Base-by-base conservation (phyloP, 306 rosid species). In the Fragaria iinumae region DNA sequence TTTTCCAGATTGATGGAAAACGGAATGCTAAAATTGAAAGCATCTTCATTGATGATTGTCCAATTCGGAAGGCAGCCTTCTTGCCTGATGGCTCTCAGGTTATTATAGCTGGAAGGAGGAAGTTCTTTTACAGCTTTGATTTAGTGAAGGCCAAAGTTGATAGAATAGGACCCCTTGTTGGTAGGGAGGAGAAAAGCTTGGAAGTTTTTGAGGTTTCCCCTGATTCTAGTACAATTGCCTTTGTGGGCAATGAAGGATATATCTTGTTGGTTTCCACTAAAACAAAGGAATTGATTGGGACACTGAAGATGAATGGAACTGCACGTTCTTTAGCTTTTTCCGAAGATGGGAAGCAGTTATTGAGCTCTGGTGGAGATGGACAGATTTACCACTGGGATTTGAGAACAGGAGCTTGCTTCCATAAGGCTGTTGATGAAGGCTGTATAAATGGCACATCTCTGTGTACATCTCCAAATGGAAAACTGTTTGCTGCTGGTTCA, bases 331-430 rank as follows among this genome's bases (percentile, higher is more conserved):
- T 95, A 83, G 93, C 97, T 68, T 95, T 92, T 81, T 56, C 97
- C 2, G 89, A 86, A 36, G 80, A 88, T 83, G 99, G 99, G 53
- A 87, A 75, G 50, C 91, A 89, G 55, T 75, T 95, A 77, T 63
- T 95, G 80, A 90, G 93, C 80, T 76, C 86, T 3, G 97, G 99
- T 2, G 97, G 97, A 3, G 99, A 95, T 63, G 97, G 97, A 67
- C 97, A 90, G 65, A 80, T 95, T 76, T 92, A 95, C 81, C 93
- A 95, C 72, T 95, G 97, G 97, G 99, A 95, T 86, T 78, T 94
- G 71, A 80, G 98, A 87, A 90, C 95, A 49, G 87, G 82, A 85
- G 77, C 95, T 62, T 92, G 96, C 85, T 49, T 93, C 39, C 95
- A 91, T 65, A 93, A 86, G 84, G 89, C 76, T 34, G 79, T 84